These are phyloP conservation scores for Coleophoma crateriformis DNA, from an alignment of 2,329 filamentous ascomycete genomes.

Conservation along the genomic window DNA sequence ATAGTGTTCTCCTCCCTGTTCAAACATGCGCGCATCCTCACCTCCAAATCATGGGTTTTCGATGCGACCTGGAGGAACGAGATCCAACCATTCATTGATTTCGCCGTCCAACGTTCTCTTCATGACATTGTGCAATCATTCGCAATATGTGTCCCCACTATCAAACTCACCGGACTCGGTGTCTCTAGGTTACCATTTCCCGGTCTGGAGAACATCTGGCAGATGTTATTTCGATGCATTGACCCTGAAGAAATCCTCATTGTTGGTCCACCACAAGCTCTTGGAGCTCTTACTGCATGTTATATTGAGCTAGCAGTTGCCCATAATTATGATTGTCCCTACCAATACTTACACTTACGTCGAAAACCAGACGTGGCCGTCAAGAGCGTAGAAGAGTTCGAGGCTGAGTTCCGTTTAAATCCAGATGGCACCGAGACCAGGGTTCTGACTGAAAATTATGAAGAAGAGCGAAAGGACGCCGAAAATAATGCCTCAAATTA, in stretches of 20 bases:
- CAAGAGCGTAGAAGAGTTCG: background rate
- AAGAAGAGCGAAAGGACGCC: background rate
- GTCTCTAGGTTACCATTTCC: constrained; percentile 7
- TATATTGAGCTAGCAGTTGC: constrained; percentile 48
- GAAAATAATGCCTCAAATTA: background rate
- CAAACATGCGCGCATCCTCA: constrained; percentile 39
- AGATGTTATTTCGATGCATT: constrained; percentile 45
- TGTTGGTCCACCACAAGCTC: constrained; percentile 54
- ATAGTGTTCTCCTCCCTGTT: constrained; percentile 52
- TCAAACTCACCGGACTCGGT: background rate
- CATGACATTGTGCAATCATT: constrained; percentile 37
- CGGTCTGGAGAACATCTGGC: constrained; percentile 39
- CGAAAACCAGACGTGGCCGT: constrained; percentile 3
- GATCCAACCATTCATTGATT: constrained; percentile 25
- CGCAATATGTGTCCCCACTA: constrained; percentile 34
- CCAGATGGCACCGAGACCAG: background rate
- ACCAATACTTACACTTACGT: constrained; percentile 51
- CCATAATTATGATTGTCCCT: constrained; percentile 48
- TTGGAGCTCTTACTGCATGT: constrained; percentile 55
- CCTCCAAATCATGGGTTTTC: constrained; percentile 21
- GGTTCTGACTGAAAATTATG: background rate
- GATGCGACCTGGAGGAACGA: constrained; percentile 6
- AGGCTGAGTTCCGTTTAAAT: background rate
- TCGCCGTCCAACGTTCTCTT: constrained; percentile 28
- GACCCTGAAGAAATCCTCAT: constrained; percentile 49